Conservation (phyloP, 1,139 yeast genomes). For the Geotrichum candidum region DNA sequence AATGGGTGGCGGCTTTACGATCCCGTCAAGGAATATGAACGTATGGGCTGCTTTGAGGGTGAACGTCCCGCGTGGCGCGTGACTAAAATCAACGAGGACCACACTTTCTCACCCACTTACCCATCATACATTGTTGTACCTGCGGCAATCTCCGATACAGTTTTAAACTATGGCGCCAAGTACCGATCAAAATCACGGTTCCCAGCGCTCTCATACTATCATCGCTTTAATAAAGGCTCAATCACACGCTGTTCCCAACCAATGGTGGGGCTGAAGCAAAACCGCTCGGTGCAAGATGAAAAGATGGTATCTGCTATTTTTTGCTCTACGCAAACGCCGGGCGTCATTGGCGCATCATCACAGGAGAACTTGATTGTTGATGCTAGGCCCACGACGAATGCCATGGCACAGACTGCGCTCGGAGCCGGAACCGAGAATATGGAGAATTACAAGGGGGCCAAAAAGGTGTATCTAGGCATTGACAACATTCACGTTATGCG, state of each 20-base stretch:
- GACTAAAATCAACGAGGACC: conserved; percentile 57
- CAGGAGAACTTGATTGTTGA: conserved; percentile 74
- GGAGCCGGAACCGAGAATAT: conserved; percentile 96
- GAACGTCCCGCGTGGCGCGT: conserved; percentile 55
- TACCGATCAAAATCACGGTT: conserved; percentile 80
- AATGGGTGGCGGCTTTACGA: conserved; percentile 74
- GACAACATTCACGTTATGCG: conserved; percentile 95
- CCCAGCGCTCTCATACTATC: conserved; percentile 76
- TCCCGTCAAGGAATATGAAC: conserved; percentile 54
- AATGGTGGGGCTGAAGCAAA: conserved; percentile 81
- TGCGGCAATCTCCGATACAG: conserved; percentile 66
- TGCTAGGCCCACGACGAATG: conserved; percentile 87
- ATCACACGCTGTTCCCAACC: conserved; percentile 93
- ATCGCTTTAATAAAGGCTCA: conserved; percentile 61
- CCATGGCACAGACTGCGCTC: conserved; percentile 92
- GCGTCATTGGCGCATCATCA: conserved; percentile 30
- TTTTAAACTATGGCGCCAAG: conserved; percentile 74
- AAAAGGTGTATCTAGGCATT: conserved; percentile 77
- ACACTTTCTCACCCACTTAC: conserved; percentile 67
- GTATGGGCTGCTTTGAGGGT: conserved; percentile 42
- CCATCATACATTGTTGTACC: conserved; percentile 71
- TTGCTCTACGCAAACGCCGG: conserved; percentile 37
- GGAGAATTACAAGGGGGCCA: conserved; percentile 67
- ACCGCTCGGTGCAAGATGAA: conserved; percentile 88
- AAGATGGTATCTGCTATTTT: conserved; percentile 70